These are phyloP conservation scores for Ascochyta koolunga DNA, from an alignment of 2,329 filamentous ascomycete genomes.

Conservation along the genomic window DNA sequence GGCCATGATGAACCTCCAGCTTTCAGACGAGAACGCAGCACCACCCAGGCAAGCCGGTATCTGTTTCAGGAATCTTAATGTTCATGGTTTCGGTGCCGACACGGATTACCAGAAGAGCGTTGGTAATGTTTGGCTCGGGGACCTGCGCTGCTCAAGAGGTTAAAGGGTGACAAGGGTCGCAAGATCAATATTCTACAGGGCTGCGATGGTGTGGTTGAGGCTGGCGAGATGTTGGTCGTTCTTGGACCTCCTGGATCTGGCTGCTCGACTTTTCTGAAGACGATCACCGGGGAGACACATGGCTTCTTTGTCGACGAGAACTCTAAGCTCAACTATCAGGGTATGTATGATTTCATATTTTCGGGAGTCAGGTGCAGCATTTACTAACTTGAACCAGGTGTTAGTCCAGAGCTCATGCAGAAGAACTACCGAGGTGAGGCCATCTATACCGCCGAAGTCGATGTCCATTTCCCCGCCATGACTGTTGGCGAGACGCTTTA, in stretches of 20 bases:
- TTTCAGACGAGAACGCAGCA: constrained; percentile 49
- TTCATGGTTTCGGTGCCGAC: constrained; percentile 56
- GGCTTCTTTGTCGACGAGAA: constrained; percentile 74
- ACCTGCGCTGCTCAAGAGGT: constrained; percentile 46
- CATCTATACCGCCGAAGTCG: constrained; percentile 85
- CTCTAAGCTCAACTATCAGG: constrained; percentile 83
- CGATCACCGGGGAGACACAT: constrained; percentile 80
- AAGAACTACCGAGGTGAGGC: constrained; percentile 80
- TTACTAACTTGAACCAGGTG: constrained; percentile 51
- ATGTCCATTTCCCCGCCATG: constrained; percentile 79
- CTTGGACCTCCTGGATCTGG: constrained; percentile 72
- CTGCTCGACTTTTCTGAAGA: constrained; percentile 85
- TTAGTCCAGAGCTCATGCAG: constrained; percentile 76
- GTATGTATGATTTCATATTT: constrained; percentile 41
- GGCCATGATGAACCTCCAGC: constrained; percentile 55
- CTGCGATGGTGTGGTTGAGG: constrained; percentile 71
- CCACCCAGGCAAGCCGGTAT: constrained; percentile 55
- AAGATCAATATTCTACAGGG: constrained; percentile 69
- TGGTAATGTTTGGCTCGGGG: constrained; percentile 54
- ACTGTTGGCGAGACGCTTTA: constrained; percentile 79
- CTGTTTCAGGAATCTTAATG: constrained; percentile 54
- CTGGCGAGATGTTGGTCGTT: constrained; percentile 77
- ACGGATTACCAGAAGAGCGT: constrained; percentile 60
- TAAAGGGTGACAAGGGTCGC: constrained; percentile 42
- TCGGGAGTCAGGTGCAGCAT: background rate